Conservation (phyloP, 1,139 yeast genomes). For the Lodderomyces orthopsilosis region DNA sequence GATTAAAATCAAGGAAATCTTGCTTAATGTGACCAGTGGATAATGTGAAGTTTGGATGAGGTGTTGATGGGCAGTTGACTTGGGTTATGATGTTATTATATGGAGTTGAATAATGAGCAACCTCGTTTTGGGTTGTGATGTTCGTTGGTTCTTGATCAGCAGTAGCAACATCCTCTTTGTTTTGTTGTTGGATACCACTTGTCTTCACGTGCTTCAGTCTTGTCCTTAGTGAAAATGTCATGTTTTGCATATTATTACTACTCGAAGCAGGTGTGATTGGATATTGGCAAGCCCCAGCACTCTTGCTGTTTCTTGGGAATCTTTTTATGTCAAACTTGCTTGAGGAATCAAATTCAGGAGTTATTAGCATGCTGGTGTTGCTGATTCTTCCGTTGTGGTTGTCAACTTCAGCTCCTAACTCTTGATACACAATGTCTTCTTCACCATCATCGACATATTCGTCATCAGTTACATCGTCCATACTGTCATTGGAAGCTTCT, state of each 20-base stretch:
- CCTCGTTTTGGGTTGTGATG: neutral
- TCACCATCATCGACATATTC: neutral
- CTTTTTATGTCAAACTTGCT: neutral
- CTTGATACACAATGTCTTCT: neutral
- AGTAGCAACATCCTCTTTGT: neutral
- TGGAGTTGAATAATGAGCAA: neutral
- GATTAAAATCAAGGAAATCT: neutral
- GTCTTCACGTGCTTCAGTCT: neutral
- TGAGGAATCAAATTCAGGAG: neutral
- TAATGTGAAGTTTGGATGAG: neutral
- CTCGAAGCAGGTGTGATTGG: constrained; percentile 1
- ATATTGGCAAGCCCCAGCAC: neutral
- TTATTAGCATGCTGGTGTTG: neutral
- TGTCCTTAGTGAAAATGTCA: neutral
- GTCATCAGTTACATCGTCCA: neutral
- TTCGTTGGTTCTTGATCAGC: neutral
- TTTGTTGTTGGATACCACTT: neutral
- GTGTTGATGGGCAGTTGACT: neutral
- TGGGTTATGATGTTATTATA: neutral
- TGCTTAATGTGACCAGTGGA: neutral
- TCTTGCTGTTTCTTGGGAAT: neutral
- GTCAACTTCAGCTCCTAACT: neutral
- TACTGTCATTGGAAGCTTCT: neutral
- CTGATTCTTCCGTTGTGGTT: too few relatives aligned
- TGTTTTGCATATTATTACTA: neutral